Evolutionary conservation across 2,329 filamentous ascomycete species (phyloP).

Genomic region (Juglanconis oblonga): DNA sequence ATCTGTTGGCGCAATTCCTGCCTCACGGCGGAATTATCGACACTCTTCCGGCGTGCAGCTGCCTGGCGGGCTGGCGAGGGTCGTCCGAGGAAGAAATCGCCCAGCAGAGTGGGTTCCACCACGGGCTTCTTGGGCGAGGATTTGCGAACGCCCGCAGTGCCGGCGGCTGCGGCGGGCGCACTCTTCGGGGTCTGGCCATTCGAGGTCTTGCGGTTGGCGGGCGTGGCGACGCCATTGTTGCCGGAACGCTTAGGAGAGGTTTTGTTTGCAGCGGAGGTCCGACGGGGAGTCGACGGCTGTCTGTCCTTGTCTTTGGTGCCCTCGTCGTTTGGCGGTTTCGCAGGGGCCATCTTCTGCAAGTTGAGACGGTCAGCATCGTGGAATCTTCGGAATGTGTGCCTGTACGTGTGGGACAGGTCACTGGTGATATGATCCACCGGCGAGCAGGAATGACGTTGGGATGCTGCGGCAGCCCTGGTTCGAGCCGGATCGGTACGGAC

Average conservation of each 20-base stretch:
- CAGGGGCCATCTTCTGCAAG: conserved; percentile 18
- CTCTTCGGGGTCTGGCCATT: conserved; percentile 38
- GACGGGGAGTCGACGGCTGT: conserved; percentile 11
- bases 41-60: conserved; percentile 48
- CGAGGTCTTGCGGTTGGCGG: conserved; percentile 24
- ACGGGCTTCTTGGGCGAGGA: conserved; percentile 34
- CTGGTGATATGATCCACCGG: neutral
- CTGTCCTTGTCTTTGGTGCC: conserved; percentile 16
- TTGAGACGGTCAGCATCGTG: conserved; percentile 10
- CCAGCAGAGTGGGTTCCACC: conserved; percentile 46
- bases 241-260: conserved; percentile 15
- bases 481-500: neutral
- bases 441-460: neutral
- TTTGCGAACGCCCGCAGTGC: conserved; percentile 24
- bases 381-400: neutral
- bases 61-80: conserved; percentile 54
- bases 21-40: conserved; percentile 54
- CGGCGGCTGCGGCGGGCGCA: conserved; percentile 35
- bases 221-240: conserved; percentile 24
- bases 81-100: conserved; percentile 56
- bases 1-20: conserved; percentile 52
- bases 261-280: conserved; percentile 19
- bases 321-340: conserved; percentile 18
- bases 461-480: neutral
- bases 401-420: neutral